These are phyloP conservation scores for Candida schatavii DNA, from an alignment of 805 yeast species.

Conservation along the genomic window DNA sequence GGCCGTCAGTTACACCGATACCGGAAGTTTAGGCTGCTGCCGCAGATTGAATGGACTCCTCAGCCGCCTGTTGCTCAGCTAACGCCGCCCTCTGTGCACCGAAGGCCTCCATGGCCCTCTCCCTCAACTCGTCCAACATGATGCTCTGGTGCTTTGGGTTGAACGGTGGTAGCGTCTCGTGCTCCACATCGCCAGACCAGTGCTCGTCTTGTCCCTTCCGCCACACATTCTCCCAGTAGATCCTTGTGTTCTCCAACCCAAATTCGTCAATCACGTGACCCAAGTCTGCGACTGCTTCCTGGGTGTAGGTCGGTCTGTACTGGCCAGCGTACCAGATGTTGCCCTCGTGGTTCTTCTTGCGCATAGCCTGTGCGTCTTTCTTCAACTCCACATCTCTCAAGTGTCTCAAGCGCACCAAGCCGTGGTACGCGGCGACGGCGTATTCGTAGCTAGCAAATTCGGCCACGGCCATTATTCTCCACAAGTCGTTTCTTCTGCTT, in stretches of 20 bases:
- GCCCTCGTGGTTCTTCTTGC: constrained; percentile 73
- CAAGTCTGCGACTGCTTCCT: constrained; percentile 88
- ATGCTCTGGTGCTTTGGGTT: constrained; percentile 67
- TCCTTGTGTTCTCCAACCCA: constrained; percentile 43
- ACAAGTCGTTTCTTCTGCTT: constrained; percentile 73
- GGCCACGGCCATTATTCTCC: constrained; percentile 89
- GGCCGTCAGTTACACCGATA: no score
- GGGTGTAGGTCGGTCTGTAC: constrained; percentile 85
- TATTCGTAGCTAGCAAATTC: constrained; percentile 56
- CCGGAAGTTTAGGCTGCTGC: background rate
- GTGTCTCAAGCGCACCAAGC: constrained; percentile 68
- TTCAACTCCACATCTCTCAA: constrained; percentile 61
- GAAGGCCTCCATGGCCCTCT: constrained; percentile 35
- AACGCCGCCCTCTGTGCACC: constrained; percentile 17
- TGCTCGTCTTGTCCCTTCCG: constrained; percentile 75
- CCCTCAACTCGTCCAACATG: constrained; percentile 58
- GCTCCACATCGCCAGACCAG: constrained; percentile 66
- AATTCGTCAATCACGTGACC: constrained; percentile 65
- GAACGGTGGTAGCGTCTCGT: constrained; percentile 55
- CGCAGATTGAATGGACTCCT: constrained; percentile 3
- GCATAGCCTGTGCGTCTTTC: constrained; percentile 60
- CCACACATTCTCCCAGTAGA: constrained; percentile 86
- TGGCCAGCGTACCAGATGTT: constrained; percentile 85
- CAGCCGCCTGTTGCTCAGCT: constrained; percentile 4
- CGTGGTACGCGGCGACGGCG: constrained; percentile 72